phyloP scores from a whole-genome alignment of 371 early-diverging fungal genomes.

The Mortierella sp. region DNA sequence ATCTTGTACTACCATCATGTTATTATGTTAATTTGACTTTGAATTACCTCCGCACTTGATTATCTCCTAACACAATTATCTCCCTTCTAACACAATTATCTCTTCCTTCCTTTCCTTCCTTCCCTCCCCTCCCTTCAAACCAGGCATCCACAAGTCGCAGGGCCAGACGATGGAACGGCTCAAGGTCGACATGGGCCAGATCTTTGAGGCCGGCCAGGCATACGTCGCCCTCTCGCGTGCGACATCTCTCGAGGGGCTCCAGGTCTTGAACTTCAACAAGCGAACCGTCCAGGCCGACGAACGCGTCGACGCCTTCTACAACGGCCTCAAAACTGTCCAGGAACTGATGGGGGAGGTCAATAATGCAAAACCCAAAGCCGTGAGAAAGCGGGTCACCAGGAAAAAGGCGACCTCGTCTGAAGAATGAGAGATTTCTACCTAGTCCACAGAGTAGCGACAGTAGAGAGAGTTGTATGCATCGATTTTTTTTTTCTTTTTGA shows the following conservation, averaged over 20 bases:
- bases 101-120: background rate
- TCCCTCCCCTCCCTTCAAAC: conserved; percentile 29
- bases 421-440: too few species aligned
- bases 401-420: background rate
- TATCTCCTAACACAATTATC: too few species aligned
- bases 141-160: conserved; percentile 90
- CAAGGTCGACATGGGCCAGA: conserved; percentile 79
- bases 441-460: too few species aligned
- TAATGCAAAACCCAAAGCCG: background rate
- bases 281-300: conserved; percentile 77
- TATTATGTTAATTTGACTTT: too few species aligned
- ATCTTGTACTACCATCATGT: background rate
- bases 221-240: conserved; percentile 93
- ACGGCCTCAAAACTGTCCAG: conserved; percentile 28
- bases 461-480: too few species aligned
- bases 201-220: conserved; percentile 89
- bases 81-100: too few species aligned
- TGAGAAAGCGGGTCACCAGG: background rate
- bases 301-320: conserved; percentile 76
- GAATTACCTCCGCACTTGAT: background rate
- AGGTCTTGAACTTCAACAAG: conserved; percentile 81
- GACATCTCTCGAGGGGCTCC: conserved; percentile 71
- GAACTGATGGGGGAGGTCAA: conserved; percentile 21
- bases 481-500: background rate
- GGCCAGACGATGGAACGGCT: conserved; percentile 92